These are phyloP conservation scores for Saturnispora galanensis DNA, from an alignment of 805 yeast species.

Conservation along the genomic window DNA sequence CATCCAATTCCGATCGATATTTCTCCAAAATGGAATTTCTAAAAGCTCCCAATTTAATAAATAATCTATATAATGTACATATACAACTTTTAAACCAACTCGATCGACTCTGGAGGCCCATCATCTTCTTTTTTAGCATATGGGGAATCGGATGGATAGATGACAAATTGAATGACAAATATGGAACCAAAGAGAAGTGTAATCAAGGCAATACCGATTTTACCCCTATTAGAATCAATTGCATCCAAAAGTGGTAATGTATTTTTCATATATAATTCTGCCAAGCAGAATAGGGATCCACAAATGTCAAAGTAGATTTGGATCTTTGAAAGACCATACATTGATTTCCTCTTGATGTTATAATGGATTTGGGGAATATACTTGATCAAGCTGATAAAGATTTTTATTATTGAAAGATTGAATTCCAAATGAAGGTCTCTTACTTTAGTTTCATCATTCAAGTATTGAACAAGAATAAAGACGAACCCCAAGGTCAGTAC, in stretches of 20 bases:
- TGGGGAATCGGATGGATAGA: slow-evolving; percentile 14
- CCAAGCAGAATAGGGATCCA: slow-evolving; percentile 32
- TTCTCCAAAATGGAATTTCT: no score
- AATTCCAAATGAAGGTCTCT: slow-evolving; percentile 31
- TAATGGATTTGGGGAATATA: slow-evolving; percentile 42
- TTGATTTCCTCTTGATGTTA: slow-evolving; percentile 33
- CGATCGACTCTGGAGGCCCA: not conserved
- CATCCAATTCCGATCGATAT: no score
- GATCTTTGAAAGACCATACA: slow-evolving; percentile 35
- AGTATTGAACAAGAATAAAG: slow-evolving; percentile 12
- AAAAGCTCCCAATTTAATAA: no score
- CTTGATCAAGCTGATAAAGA: slow-evolving; percentile 34
- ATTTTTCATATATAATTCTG: slow-evolving; percentile 34
- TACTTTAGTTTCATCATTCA: slow-evolving; percentile 6
- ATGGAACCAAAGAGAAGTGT: slow-evolving; percentile 24
- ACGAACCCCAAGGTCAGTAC: slow-evolving; percentile 12
- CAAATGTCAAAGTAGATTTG: slow-evolving; percentile 32
- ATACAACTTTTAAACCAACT: not conserved
- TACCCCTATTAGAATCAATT: slow-evolving; percentile 34
- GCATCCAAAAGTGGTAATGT: slow-evolving; percentile 14
- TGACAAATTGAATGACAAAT: slow-evolving; percentile 21
- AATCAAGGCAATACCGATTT: slow-evolving; percentile 32
- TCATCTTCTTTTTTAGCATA: slow-evolving; percentile 1
- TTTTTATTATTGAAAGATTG: slow-evolving; percentile 35
- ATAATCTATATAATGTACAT: not conserved